Base-by-base conservation (phyloP, 768 basidiomycete species). In the Boletus huronensis region DNA sequence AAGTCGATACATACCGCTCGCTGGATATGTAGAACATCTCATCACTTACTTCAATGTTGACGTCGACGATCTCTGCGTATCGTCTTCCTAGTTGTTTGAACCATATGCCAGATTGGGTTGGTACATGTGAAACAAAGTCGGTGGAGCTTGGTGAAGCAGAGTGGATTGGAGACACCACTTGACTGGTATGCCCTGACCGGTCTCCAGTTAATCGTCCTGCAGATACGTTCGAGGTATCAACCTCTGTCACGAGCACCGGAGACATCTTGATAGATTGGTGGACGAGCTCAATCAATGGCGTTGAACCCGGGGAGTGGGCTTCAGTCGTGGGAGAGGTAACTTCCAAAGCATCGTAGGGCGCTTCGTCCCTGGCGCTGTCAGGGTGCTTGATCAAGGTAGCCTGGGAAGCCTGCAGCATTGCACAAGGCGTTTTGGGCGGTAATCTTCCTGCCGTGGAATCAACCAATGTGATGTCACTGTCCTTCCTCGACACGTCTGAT, bases 381-480 rank as follows among this genome's bases (percentile, higher is more conserved):
- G 29, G 43, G 13, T 32, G 21, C n/a, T 16, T 31, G 48, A 48
- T 36, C 25, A 5, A 34, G 21, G 38, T 10, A 14, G 35, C 39
- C 38, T 38, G 59, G 34, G 53, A 54, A 43, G 46, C 35, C 40
- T 53, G 53, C 29, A 61, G 47, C 59, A 68, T 58, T n/a, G 58
- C 58, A 45, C 59, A 63, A 21, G 66, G 65, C 39, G 59, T 59
- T 31, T 40, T 67, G 16, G 65, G 65, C 25, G 58, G 55, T 29
- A 45, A 57, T 57, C 23, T 55, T 13, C 36, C 35, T 16, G 43
- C 48, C 2, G 53, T 19, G 32, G 45, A 48, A 45, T 68, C 69
- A 46, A 64, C 59, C 35, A 66, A 48, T 1, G 68, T 64, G 50
- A 54, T 49, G 36, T 70, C 70, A 48, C 65, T 62, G 44, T 71